phyloP scores from a whole-genome alignment of 2,329 filamentous ascomycete species.

The Phaeophleospora eucalypticola region DNA sequence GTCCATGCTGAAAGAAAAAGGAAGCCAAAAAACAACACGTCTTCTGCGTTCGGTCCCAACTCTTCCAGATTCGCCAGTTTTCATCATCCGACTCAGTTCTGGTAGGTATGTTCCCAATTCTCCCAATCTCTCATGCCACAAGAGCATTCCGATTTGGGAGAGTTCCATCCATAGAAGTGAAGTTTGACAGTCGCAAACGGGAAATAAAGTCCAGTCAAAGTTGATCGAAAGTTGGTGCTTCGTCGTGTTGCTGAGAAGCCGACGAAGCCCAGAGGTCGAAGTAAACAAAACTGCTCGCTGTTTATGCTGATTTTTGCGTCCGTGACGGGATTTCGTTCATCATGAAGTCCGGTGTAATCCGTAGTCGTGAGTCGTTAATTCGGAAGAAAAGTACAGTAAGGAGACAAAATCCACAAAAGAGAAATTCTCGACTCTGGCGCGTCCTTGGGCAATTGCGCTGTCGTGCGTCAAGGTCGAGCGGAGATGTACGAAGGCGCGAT shows the following conservation, averaged over 20 bases:
- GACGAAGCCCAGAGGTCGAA: slow-evolving; percentile 8
- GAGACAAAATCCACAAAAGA: slow-evolving; percentile 7
- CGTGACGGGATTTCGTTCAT: slow-evolving; percentile 20
- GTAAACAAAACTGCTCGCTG: slow-evolving; percentile 13
- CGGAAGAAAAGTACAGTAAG: slow-evolving; percentile 12
- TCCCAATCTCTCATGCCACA: background rate
- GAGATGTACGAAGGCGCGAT: slow-evolving; percentile 12
- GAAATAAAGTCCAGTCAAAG: background rate
- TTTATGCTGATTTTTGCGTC: slow-evolving; percentile 22
- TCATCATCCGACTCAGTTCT: background rate
- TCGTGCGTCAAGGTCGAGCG: slow-evolving; percentile 14
- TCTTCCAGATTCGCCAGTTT: background rate
- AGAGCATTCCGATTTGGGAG: background rate
- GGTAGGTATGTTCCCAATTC: background rate
- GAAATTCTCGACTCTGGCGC: slow-evolving; percentile 14
- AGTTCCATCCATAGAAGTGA: background rate
- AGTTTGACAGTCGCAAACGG: background rate
- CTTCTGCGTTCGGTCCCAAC: background rate
- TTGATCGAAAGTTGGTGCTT: background rate
- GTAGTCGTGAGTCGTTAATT: slow-evolving; percentile 33
- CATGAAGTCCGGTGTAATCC: slow-evolving; percentile 25
- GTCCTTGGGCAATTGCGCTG: slow-evolving; percentile 12
- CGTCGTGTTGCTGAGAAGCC: slow-evolving; percentile 10
- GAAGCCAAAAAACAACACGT: background rate
- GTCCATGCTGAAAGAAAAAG: background rate